These are phyloP conservation scores for Penicillium cataractarum DNA, from an alignment of 495 filamentous ascomycete genomes.

Conservation along the genomic window DNA sequence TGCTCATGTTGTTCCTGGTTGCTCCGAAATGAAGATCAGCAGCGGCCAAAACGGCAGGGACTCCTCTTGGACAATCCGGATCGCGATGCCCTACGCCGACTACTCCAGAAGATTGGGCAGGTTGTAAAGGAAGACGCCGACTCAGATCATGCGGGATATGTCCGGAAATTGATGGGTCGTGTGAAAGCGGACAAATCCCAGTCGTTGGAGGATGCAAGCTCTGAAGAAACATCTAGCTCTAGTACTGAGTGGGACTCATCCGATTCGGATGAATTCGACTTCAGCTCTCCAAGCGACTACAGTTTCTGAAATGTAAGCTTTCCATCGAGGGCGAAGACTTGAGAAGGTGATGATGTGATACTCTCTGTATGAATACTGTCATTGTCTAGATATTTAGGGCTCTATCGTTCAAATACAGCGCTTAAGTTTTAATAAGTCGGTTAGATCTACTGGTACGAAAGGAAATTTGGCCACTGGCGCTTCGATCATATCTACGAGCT, in stretches of 20 bases:
- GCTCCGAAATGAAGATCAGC: not conserved
- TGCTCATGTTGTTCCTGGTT: not conserved
- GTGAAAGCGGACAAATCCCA: not conserved
- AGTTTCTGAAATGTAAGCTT: not conserved
- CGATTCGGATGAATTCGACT: not conserved
- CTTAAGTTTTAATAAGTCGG: not conserved
- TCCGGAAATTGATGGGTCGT: not conserved
- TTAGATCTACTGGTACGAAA: not conserved
- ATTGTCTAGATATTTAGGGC: not conserved
- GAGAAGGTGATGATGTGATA: not conserved
- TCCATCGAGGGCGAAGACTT: not conserved
- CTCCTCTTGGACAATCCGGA: not conserved
- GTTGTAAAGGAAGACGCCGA: not conserved
- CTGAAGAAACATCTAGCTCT: not conserved
- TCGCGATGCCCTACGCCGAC: not conserved
- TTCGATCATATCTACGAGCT: too few species aligned
- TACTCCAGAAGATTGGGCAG: conserved; percentile 1
- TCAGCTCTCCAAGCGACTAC: not conserved
- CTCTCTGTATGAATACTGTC: not conserved
- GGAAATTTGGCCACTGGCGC: not conserved
- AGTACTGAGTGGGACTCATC: not conserved
- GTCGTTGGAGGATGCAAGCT: not conserved
- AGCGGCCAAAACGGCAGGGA: not conserved
- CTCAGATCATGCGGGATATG: not conserved
- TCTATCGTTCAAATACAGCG: not conserved